Base-by-base conservation (phyloP, 2,329 filamentous ascomycete species). In the Talaromyces verruculosus region DNA sequence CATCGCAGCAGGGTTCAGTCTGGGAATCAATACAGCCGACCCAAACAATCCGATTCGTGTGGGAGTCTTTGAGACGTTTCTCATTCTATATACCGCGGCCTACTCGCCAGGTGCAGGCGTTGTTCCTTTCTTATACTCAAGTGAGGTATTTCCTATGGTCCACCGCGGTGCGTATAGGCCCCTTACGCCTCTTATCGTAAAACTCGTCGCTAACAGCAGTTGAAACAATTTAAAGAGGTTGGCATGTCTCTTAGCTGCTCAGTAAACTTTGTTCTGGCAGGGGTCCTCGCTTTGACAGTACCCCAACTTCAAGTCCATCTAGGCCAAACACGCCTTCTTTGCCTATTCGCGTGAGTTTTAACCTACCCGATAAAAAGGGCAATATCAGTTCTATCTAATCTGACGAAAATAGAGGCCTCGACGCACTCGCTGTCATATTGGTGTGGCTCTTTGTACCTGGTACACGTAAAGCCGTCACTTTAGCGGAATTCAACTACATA, bases 401-500 rank as follows among this genome's bases (percentile, higher is more conserved):
- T 25, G 35, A 51, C 19, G 7, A 47, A 35, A 39, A 55, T 41
- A 64, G 62, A 19, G 65, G 62, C 2, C 66, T 69, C 15, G 68
- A 68, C 28, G 51, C 63, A 13, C 25, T 63, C 1, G 68, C 68
- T 28, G 57, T 41, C 37, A 60, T 68, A 33, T 63, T 69, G 4
- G 67, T 69, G 19, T 69, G 68, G 68, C 63, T 69, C n/a, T 62
- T 69, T 22, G 65, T 69, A 13, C 68, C 68, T 30, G 67, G 67
- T 17, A 69, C 68, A 15, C 39, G 61, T 10, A 59, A 60, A 57
- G 53, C 61, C 5, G 61, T 63, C 41, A 83, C 81, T 2, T 75
- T 84, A 13, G 83, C 84, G 69, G 83, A 84, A 74, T 72, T 80
- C 3, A 79, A 80, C 58, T 77, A 76, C 62, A 73, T 80, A 19